Percentiles rank a stretch among this genome's conserved stretches.
These are phyloP conservation scores for Lecanicillium sp. DNA, from an alignment of 2,329 filamentous ascomycete genomes.

Conservation along the genomic window DNA sequence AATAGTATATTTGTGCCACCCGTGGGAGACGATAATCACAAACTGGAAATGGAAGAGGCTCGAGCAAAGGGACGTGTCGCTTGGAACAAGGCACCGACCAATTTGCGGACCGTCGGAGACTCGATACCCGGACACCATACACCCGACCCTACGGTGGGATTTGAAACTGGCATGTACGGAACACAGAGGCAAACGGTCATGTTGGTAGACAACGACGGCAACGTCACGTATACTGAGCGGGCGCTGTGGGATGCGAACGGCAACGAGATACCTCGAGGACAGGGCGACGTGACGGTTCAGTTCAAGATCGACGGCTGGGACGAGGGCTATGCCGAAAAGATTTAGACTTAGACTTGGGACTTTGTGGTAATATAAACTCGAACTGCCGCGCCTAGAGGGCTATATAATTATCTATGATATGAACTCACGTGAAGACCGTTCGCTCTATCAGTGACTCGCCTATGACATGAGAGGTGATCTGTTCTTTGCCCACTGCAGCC, in stretches of 20 bases:
- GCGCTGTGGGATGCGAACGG: constrained; percentile 53
- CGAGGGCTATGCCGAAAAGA: neutral
- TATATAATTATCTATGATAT: no score
- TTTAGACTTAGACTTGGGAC: no score
- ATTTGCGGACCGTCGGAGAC: no score
- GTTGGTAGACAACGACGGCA: constrained; percentile 55
- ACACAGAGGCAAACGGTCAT: constrained; percentile 58
- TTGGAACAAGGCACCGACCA: constrained; percentile 22
- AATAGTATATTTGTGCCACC: constrained; percentile 55
- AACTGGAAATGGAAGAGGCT: constrained; percentile 35
- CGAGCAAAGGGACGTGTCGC: constrained; percentile 27
- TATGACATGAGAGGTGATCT: no score
- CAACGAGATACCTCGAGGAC: constrained; percentile 42
- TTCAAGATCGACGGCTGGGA: constrained; percentile 51
- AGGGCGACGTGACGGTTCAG: constrained; percentile 47
- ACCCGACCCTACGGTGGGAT: constrained; percentile 21
- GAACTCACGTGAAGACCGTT: no score
- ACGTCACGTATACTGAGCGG: constrained; percentile 51
- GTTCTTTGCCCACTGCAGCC: no score
- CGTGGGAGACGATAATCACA: constrained; percentile 42
- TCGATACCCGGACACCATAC: no score
- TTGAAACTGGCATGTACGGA: constrained; percentile 54
- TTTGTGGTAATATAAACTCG: no score
- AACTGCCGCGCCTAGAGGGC: no score
- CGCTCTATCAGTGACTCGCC: no score